phyloP scores from a whole-genome alignment of 345 rosid genomes.

The Eutrema japonicum region DNA sequence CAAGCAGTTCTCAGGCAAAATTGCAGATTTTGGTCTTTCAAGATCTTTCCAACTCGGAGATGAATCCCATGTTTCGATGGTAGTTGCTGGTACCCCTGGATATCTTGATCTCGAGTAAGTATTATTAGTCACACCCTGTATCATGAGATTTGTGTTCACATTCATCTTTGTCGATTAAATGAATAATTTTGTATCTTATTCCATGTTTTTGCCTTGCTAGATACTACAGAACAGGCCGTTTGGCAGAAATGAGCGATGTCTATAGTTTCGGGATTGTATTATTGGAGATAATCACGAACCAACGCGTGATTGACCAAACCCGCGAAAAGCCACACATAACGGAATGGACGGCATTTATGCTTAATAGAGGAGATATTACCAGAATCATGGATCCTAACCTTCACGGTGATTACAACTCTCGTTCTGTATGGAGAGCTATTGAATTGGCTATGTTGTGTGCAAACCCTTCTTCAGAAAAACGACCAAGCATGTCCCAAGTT shows the following conservation, averaged over 20 bases:
- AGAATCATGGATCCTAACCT: slow-evolving; percentile 52
- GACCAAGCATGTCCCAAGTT: slow-evolving; percentile 52
- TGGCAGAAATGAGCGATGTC: slow-evolving; percentile 53
- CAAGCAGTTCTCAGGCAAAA: slow-evolving; percentile 46
- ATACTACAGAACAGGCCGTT: slow-evolving; percentile 34
- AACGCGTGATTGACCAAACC: slow-evolving; percentile 38
- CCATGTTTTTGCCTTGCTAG: slow-evolving; percentile 4
- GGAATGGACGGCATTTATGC: slow-evolving; percentile 42
- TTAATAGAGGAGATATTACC: slow-evolving; percentile 47
- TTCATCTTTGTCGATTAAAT: not conserved
- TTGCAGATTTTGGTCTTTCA: slow-evolving; percentile 37
- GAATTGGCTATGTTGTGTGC: slow-evolving; percentile 54
- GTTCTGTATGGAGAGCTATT: slow-evolving; percentile 50
- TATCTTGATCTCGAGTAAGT: slow-evolving; percentile 45
- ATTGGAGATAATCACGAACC: slow-evolving; percentile 55
- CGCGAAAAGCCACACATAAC: slow-evolving; percentile 38
- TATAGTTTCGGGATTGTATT: slow-evolving; percentile 59
- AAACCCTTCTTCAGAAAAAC: slow-evolving; percentile 16
- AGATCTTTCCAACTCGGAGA: slow-evolving; percentile 35
- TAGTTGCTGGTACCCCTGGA: slow-evolving; percentile 43
- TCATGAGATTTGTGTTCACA: not conserved
- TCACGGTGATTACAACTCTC: slow-evolving; percentile 36
- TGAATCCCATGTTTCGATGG: slow-evolving; percentile 18
- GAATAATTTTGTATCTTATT: not conserved
- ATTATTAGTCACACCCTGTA: not conserved